A percentile compares a stretch with the other conserved stretches of the same genome.
Conservation (phyloP, 2,329 filamentous ascomycete species). For the Immersiporthe knoxdaviesiana region DNA sequence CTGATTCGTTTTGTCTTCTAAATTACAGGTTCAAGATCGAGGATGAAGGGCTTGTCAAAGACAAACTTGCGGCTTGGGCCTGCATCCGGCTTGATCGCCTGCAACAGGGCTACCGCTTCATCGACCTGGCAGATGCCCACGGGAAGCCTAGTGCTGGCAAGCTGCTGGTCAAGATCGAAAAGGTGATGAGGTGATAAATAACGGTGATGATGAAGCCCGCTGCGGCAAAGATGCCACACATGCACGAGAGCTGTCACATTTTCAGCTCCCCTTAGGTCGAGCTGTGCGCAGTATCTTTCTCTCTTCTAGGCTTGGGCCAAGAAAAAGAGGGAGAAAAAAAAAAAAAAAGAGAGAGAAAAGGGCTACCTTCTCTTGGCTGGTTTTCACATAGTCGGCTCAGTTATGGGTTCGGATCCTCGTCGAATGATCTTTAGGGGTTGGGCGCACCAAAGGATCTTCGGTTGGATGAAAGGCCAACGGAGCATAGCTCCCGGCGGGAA, state of each 20-base stretch:
- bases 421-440: not conserved
- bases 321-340: not conserved
- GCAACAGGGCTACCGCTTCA: slow-evolving; percentile 57
- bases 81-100: slow-evolving; percentile 64
- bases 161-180: slow-evolving; percentile 57
- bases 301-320: not conserved
- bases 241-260: slow-evolving; percentile 13
- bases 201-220: no score
- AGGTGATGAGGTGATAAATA: slow-evolving; percentile 44
- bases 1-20: not conserved
- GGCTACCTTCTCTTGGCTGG: no score
- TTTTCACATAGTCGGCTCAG: not conserved
- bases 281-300: not conserved
- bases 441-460: not conserved
- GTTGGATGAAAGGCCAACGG: not conserved
- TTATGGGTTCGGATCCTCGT: not conserved
- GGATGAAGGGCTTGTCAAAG: slow-evolving; percentile 48
- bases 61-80: slow-evolving; percentile 55
- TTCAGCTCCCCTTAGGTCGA: not conserved
- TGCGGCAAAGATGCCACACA: no score
- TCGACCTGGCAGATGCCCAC: slow-evolving; percentile 52
- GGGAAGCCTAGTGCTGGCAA: slow-evolving; percentile 50
- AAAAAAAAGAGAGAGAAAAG: not conserved
- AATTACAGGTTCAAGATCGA: slow-evolving; percentile 56
- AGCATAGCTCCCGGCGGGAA: not conserved